Evolutionary conservation across 176 grass and related monocot species (phyloP), one percentile per base, ranked within the genome.

Genomic region (Phragmites australis): DNA sequence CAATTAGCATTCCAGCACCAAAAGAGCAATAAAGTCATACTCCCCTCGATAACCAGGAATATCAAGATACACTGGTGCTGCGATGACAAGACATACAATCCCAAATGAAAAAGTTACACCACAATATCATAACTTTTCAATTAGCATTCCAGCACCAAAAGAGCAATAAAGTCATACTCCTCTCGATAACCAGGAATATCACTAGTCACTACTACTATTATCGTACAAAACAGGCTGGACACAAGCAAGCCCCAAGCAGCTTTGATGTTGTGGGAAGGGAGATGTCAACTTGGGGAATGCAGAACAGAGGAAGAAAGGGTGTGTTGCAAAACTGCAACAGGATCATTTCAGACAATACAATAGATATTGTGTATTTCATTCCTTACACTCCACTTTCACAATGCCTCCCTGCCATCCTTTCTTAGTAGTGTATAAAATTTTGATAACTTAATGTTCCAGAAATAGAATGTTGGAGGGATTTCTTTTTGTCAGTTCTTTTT

Each of bases 71-170:
- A 40, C 65, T 65, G 40, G 23, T 64, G 18, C 10, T 72, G 65
- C 10, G 0, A 31, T 72, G 41, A 74, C 59, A 67, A 10, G 29
- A 72, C 22, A 56, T 66, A 41, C 31, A 26, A 47, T 46, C 16
- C 4, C 16, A 48, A n/a, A 63, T 6, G 55, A 47, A 44, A 65
- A 74, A 5, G 12, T 70, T 67, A 55, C 13, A 65, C 29, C 52
- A 50, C 31, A 74, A 21, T 9, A 31, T 52, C 45, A n/a, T 51
- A 52, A 42, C 40, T 41, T 80, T 68, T 87, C 70, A 68, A 49
- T 50, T 76, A 76, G 53, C 39, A 42, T 44, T 11, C 8, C 43
- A 30, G 43, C 16, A 6, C 42, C n/a, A 48, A 30, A 40, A 31
- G 27, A 34, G 29, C 61, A 71, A 78, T 32, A 45, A 45, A 55